Evolutionary conservation across 2,329 filamentous ascomycete species (phyloP), one percentile per base, ranked within the genome.

Genomic region (Chaetomium olivaceum): DNA sequence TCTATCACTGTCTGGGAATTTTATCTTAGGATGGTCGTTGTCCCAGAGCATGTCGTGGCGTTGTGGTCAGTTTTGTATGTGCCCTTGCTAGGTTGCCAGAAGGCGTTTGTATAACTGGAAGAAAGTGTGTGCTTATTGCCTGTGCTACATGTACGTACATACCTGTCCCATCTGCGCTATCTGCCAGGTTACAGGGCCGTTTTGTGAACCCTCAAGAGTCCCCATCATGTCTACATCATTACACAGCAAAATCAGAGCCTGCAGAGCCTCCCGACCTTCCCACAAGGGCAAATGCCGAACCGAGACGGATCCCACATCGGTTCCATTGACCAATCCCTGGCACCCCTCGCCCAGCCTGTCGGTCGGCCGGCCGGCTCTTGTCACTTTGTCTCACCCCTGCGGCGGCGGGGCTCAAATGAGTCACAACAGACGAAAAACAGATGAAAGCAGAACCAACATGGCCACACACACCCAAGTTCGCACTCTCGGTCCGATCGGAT

Each of bases 21-120:
- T 25, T n/a, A 27, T 33, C 14, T 5, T 51, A 21, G 5, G 33
- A 23, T 29, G 11, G 11, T 16, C 21, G 1, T 39, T 39, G n/a
- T 54, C 65, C 59, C 58, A 62, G 51, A 54, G 58, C 62, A 68
- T 66, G 63, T 64, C 63, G 67, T 61, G 69, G 65, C 66, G 68
- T 70, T 69, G 56, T 52, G 23, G 59, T 46, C 25, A 57, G 43
- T 39, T 33, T 62, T 59, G 25, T 50, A 19, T 63, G 43, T 48
- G 14, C 36, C 43, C 6, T 48, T 48, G 43, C 43, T 9, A 48
- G 19, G 19, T 39, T 39, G 4, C 16, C 19, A 21, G 43, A 48
- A 48, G 43, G 50, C 21, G 23, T 52, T 16, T 52, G 50, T 29
- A 36, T 36, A 36, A 36, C 33, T 12, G 9, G 33, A 12, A 36